Base-by-base conservation (phyloP, 2,329 filamentous ascomycete species). In the Nigrograna mackinnonii region DNA sequence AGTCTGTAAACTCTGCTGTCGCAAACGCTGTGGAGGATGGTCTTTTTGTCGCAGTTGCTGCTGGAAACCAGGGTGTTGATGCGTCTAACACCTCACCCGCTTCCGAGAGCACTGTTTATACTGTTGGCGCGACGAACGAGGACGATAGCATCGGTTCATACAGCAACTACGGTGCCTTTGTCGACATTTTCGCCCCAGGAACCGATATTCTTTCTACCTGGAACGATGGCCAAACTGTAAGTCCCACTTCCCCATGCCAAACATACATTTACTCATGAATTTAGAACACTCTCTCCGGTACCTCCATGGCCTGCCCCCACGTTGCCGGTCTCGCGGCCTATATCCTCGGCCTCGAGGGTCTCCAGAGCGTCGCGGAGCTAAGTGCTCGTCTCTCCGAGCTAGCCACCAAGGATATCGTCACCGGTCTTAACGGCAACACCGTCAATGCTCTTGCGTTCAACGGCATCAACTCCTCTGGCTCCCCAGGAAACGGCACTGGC, bases 311-410 rank as follows among this genome's bases (percentile, higher is more conserved):
- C 37, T 78, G 79, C 22, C 86, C 85, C 12, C 85, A 89, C 63
- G 76, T 89, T 45, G 79, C 82, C 38, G 86, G 86, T 50, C 76
- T 89, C 14, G 83, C 79, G 24, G 85, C 84, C 36, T 89, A 88
- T 69, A 71, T 89, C 36, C 82, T 88, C 71, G 62, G 60, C 14
- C 66, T 79, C 26, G 71, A 79, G 50, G 68, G 68, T 28, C 60
- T 70, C 44, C 62, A 46, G 36, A 70, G 67, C n/a, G 75, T 79
- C 1, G 62, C 70, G 37, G 75, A 68, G 7, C 73, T 84, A 16
- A 75, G 72, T 55, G 35, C 60, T 40, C 73, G 74, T 52, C 73
- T 84, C 49, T 59, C 67, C 51, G 56, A 61, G 35, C 68, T 76
- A 22, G 66, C 71, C 24, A 68, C 67, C 44, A 69, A 67, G 47